Evolutionary conservation across 1,284 basidiomycete species (phyloP).

Genomic region (Rhodotorula glutinis): DNA sequence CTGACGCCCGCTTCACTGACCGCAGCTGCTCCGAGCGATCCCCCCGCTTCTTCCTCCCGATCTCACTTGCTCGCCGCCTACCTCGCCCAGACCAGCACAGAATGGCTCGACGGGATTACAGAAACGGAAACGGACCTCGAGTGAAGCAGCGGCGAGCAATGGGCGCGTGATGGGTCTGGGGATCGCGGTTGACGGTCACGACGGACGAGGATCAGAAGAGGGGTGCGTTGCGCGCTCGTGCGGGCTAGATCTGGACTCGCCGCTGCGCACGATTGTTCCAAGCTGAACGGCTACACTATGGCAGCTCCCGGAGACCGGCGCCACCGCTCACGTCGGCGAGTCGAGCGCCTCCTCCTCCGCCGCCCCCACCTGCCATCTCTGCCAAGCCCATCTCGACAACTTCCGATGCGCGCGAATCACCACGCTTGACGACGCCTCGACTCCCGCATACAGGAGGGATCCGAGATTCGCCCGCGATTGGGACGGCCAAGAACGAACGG

Average conservation of each 20-base stretch:
- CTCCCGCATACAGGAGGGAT: background rate
- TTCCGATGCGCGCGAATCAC: conserved; percentile 2
- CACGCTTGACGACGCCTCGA: background rate
- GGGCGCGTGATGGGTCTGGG: conserved; percentile 1
- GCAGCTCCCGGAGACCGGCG: too few species aligned
- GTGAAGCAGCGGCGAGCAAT: background rate
- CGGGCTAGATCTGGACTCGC: too few species aligned
- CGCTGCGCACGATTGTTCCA: too few species aligned
- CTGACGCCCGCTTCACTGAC: background rate
- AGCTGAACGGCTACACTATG: too few species aligned
- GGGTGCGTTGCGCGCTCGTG: too few species aligned
- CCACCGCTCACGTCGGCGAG: too few species aligned
- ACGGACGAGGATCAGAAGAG: too few species aligned
- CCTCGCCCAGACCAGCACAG: background rate
- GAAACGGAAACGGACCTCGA: background rate
- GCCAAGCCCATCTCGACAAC: too few species aligned
- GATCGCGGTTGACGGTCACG: background rate
- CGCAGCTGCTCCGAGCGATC: conserved; percentile 20
- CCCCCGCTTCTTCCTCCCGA: conserved; percentile 28
- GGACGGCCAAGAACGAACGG: background rate
- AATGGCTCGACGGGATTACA: background rate
- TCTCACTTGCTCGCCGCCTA: conserved; percentile 28
- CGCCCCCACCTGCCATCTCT: too few species aligned
- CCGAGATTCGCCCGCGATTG: too few species aligned
- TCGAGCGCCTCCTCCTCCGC: too few species aligned